Evolutionary conservation across 2,329 filamentous ascomycete species (phyloP).

Genomic region (Exophiala oligosperma): DNA sequence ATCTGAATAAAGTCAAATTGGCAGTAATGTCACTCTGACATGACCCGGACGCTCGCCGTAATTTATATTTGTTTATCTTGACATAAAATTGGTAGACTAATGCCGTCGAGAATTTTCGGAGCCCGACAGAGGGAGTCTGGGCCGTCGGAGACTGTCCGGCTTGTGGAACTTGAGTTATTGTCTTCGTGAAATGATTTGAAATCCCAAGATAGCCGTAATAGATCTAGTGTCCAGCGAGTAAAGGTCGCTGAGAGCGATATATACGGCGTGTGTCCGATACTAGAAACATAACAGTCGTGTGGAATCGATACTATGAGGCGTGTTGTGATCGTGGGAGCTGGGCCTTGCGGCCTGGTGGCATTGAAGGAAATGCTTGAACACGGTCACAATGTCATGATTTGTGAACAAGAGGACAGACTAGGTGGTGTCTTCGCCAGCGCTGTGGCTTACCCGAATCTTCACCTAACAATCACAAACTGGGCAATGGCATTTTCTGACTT

Average conservation of each 20-base stretch:
- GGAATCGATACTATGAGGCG: not conserved
- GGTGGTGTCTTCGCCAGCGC: conserved; percentile 16
- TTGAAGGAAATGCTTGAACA: conserved; percentile 15
- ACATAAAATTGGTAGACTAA: too few species aligned
- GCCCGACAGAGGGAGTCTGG: too few species aligned
- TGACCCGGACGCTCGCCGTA: too few species aligned
- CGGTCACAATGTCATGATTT: conserved; percentile 8
- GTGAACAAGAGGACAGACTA: conserved; percentile 6
- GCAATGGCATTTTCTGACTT: conserved; percentile 18
- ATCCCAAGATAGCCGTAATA: too few species aligned
- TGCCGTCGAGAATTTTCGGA: too few species aligned
- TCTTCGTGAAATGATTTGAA: too few species aligned
- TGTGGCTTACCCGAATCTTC: conserved; percentile 15
- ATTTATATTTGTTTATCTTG: too few species aligned
- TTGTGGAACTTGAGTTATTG: too few species aligned
- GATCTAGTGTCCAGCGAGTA: not conserved
- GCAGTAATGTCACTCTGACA: too few species aligned
- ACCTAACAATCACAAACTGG: conserved; percentile 19
- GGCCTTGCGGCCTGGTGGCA: conserved; percentile 14
- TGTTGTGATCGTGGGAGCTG: conserved; percentile 13
- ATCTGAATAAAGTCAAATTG: too few species aligned
- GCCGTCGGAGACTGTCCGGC: too few species aligned
- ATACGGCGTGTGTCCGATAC: not conserved
- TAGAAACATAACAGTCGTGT: not conserved
- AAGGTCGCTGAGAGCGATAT: not conserved